Evolutionary conservation across 352 stramenopile species (phyloP), one percentile per base, ranked within the genome.

Genomic region (Pythium folliculosum): DNA sequence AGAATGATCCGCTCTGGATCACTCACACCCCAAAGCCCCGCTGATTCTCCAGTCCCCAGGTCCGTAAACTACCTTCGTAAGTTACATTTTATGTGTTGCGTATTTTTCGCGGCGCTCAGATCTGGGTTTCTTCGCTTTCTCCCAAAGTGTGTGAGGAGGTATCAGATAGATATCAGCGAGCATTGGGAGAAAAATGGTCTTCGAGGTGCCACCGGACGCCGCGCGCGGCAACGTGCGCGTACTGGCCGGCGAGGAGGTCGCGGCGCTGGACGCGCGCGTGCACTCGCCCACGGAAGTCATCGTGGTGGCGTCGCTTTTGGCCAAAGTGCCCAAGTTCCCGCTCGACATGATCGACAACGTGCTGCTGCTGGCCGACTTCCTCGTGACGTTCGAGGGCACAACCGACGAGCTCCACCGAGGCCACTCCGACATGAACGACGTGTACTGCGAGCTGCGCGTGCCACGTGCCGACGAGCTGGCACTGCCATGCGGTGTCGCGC

Each of bases 291-390:
- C 72, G 7, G 73, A 76, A 21, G 71, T 86, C 35, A 75, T 77
- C 52, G 54, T 82, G 7, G 77, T 78, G 22, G 70, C 68, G 19
- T 60, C 68, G 57, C 57, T 75, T 43, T 59, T 75, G 22, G 44
- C 57, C 10, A 47, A 54, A n/a, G 58, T 70, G 13, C 62, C 56
- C n/a, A 65, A 66, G 25, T 65, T 75, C 32, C 62, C 68, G 7
- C 27, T 70, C n/a, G 68, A 75, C 25, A 59, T 68, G 40, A 47
- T 90, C 27, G 77, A 81, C 67, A 75, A 48, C 27, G 72, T 90
- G 40, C 75, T 90, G 16, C 71, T 76, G 48, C 78, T 88, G 32
- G 82, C 84, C 0, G 84, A 80, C 32, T 75, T 89, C 30, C 30
- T 84, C 7, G 57, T 91, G 17, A 67, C 70, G 5, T 85, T 91